Conservation (phyloP, 257 asterid species). For the Knoxia roxburghii region DNA sequence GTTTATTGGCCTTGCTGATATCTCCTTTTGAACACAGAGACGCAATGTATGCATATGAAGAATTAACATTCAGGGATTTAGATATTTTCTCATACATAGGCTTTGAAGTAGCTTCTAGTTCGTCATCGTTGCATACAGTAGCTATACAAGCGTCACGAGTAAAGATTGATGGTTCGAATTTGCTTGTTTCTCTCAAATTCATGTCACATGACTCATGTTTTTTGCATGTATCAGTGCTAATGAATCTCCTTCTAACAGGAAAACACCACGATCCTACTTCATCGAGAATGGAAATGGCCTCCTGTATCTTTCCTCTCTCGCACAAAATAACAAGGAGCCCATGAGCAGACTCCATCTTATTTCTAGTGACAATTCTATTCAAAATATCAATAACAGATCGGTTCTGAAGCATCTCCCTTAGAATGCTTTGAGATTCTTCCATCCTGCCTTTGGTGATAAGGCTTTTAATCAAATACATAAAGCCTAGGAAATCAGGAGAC, state of each 20-base stretch:
- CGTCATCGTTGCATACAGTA: conserved; percentile 17
- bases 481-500: conserved; percentile 81
- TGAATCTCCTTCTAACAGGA: conserved; percentile 26
- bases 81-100: conserved; percentile 26
- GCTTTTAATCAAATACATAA: conserved; percentile 61
- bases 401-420: conserved; percentile 73
- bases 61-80: conserved; percentile 45
- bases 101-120: conserved; percentile 20
- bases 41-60: conserved; percentile 45
- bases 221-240: conserved; percentile 13
- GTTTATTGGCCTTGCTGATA: conserved; percentile 50
- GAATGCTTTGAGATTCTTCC: conserved; percentile 80
- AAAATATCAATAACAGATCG: conserved; percentile 49
- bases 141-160: conserved; percentile 17
- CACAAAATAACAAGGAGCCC: conserved; percentile 54
- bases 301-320: conserved; percentile 69
- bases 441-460: conserved; percentile 87
- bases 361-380: conserved; percentile 39
- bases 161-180: conserved; percentile 15
- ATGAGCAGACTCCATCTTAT: conserved; percentile 55
- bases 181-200: conserved; percentile 12
- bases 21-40: conserved; percentile 71
- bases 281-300: conserved; percentile 67
- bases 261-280: conserved; percentile 54
- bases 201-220: conserved; percentile 17